phyloP scores from a whole-genome alignment of 345 rosid genomes.

The Camelina neglecta region DNA sequence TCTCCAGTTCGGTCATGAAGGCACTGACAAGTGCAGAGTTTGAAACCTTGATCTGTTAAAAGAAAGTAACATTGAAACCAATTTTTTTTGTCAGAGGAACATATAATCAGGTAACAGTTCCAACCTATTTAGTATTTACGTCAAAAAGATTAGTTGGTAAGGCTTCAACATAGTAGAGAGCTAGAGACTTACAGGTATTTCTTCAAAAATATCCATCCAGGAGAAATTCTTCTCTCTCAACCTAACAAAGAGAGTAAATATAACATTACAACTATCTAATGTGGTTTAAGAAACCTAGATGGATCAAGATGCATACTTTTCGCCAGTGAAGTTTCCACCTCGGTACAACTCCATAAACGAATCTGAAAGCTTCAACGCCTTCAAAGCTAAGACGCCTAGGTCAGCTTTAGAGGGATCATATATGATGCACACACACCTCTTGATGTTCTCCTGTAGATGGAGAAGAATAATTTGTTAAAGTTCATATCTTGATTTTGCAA shows the following conservation, averaged over 20 bases:
- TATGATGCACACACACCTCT: slow-evolving; percentile 93
- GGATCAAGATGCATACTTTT: slow-evolving; percentile 64
- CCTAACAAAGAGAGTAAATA: slow-evolving; percentile 48
- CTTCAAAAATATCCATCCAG: slow-evolving; percentile 99
- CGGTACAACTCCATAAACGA: slow-evolving; percentile 94
- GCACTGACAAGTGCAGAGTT: slow-evolving; percentile 98
- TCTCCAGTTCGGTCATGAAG: slow-evolving; percentile 94
- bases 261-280: slow-evolving; percentile 6
- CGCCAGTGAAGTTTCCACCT: slow-evolving; percentile 84
- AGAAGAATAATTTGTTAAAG: neutral
- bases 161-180: neutral
- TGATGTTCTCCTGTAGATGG: slow-evolving; percentile 79
- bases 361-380: slow-evolving; percentile 98
- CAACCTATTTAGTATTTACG: slow-evolving; percentile 4
- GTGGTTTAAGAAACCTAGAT: slow-evolving; percentile 21
- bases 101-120: neutral
- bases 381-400: slow-evolving; percentile 89
- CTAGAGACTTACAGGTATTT: slow-evolving; percentile 84
- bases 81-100: neutral
- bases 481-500: neutral
- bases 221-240: slow-evolving; percentile 98
- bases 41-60: slow-evolving; percentile 88
- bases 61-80: slow-evolving; percentile 7
- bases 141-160: neutral
- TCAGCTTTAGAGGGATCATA: slow-evolving; percentile 95